A percentile compares a stretch with the other conserved stretches of the same genome.
phyloP scores from a whole-genome alignment of 306 rosid species.

The Cicer yamashitae region DNA sequence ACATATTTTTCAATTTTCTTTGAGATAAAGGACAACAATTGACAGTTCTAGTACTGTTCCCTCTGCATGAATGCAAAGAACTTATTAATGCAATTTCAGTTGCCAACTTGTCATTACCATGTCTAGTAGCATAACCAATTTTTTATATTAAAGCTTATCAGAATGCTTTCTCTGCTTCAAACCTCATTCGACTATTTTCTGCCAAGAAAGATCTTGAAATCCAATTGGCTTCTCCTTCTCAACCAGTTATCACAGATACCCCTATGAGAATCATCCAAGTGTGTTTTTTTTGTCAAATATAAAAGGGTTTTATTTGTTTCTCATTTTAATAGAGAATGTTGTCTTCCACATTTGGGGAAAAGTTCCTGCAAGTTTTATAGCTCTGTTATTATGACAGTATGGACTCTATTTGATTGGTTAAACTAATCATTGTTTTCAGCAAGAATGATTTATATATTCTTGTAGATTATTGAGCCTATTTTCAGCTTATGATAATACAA shows the following conservation, averaged over 20 bases:
- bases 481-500: constrained; percentile 6
- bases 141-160: constrained; percentile 38
- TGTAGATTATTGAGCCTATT: constrained; percentile 3
- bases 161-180: constrained; percentile 41
- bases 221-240: constrained; percentile 68
- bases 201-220: constrained; percentile 47
- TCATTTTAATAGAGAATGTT: constrained; percentile 49
- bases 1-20: constrained; percentile 25
- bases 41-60: constrained; percentile 46
- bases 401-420: constrained; percentile 54
- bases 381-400: constrained; percentile 32
- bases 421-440: constrained; percentile 39
- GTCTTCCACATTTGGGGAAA: constrained; percentile 60
- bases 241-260: constrained; percentile 40
- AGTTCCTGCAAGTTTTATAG: constrained; percentile 4
- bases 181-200: constrained; percentile 58
- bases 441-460: constrained; percentile 10
- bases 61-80: constrained; percentile 38
- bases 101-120: constrained; percentile 38
- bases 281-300: constrained; percentile 34
- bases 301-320: constrained; percentile 34
- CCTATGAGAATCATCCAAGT: constrained; percentile 43
- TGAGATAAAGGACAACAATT: constrained; percentile 22
- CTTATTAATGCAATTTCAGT: constrained; percentile 48
- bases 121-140: constrained; percentile 8